Base-by-base conservation (phyloP, 1,139 yeast species). In the Nakaseomyces bracarensis region DNA sequence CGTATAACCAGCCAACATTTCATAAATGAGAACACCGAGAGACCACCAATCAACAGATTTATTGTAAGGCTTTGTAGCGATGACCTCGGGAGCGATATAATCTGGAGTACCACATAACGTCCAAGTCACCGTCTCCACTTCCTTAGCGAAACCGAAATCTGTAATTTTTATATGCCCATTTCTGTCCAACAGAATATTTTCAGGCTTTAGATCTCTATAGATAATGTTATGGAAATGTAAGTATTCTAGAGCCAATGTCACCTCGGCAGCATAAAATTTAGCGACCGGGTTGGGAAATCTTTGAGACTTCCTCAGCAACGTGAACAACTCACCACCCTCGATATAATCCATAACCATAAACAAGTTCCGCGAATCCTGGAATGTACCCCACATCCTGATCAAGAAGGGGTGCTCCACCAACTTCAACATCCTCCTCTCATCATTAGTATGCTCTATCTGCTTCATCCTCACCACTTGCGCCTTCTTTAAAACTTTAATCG, bases 41-140 rank as follows among this genome's bases (percentile, higher is more conserved):
- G 96, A 86, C 98, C 98, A 91, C 98, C 98, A 91, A 64, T 91
- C 98, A 36, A 91, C 96, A 22, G 95, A 83, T 66, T 89, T 89
- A 67, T 91, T 91, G 68, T 91, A 91, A 2, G 97, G 96, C 63
- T 89, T 87, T 8, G 96, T 84, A 20, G 96, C 87, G 44, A 91
- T 93, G 14, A 91, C 97, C 64, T 91, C 98, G 1, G 97, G 97
- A 0, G 98, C 97, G 59, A 91, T 91, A 65, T 91, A 91, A 64
- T 91, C 98, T 0, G 98, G 98, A 4, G 98, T 91, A 43, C 96
- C 96, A 69, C 97, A 91, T 50, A 91, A 74, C 0, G 98, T 91
- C 83, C 93, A 91, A 5, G 97, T 91, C 22, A 87, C 96, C 44
- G 91, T 91, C 44, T 75, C 77, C 33, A 91, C 97, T 60, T 87